Base-by-base conservation (phyloP, 1,139 yeast genomes). In the Hemisphaericaspora xylofermentans region DNA sequence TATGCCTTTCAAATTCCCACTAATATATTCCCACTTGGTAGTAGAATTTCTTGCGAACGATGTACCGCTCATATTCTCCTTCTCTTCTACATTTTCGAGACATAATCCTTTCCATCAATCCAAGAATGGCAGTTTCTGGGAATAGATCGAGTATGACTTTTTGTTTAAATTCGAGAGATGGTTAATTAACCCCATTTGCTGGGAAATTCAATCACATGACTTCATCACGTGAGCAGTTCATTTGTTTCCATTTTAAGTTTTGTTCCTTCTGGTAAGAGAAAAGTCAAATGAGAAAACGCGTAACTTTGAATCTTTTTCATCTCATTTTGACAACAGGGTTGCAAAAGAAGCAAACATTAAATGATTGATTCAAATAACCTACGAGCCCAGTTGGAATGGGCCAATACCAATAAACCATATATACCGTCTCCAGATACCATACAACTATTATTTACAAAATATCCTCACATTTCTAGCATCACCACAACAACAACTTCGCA, bases 381-480 rank as follows among this genome's bases (percentile, higher is more conserved):
- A 31, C 19, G 35, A 16, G 45, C 36, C 12, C 53, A 52, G 14
- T 38, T 47, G 16, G 43, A 39, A 12, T 55, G 58, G 57, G 34
- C 52, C 17, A 35, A 39, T 6, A 19, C 25, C 21, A 33, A 33
- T 14, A 43, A 41, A 22, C 51, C 52, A 1, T 42, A 49, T 33
- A 28, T 45, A 37, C 51, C 51, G 16, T 27, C 46, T 1, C 33
- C 34, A 15, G 29, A 27, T 8, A 26, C 36, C 8, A 28, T 48
- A 9, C 33, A 36, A 19, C 37, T 40, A 21, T 27, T 50, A 25
- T 48, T 56, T 12, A 59, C 50, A 27, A 42, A 49, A 7, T 58
- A 56, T 35, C 42, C 48, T 8, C 35, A 38, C 27, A 24, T 8
- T 19, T 8, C 5, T 8, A 33, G 37, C 19, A 7, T 12, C 29